Evolutionary conservation across 2,329 filamentous ascomycete genomes (phyloP).

Genomic region (Alternaria ethzedia): DNA sequence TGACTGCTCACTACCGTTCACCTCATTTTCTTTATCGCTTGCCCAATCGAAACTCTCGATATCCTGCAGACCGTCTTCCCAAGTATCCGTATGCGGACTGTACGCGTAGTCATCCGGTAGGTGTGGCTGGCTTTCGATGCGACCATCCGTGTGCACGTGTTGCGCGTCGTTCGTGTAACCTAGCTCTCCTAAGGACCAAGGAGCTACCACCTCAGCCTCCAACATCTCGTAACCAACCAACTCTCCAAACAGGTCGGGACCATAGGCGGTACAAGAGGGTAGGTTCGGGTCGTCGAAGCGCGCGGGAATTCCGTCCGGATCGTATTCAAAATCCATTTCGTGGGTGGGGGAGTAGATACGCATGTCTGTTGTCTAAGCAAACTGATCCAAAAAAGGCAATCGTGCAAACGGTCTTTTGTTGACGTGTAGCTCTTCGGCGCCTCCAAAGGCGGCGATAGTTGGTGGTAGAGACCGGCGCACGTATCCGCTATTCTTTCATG

Average conservation of each 20-base stretch:
- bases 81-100: constrained; percentile 5
- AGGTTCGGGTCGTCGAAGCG: not conserved
- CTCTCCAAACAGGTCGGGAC: not conserved
- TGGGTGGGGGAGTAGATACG: not conserved
- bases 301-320: not conserved
- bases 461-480: not conserved
- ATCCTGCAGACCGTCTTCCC: constrained; percentile 26
- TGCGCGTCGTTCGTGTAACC: constrained; percentile 2
- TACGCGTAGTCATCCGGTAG: constrained; percentile 17
- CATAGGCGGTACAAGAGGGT: not conserved
- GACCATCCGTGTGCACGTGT: constrained; percentile 3
- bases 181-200: constrained; percentile 6
- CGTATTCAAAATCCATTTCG: not conserved
- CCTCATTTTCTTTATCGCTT: not conserved
- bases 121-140: constrained; percentile 7
- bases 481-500: not conserved
- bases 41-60: constrained; percentile 38
- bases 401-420: constrained; percentile 15
- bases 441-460: not conserved
- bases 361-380: not conserved
- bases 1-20: not conserved
- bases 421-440: not conserved
- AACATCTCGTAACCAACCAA: not conserved
- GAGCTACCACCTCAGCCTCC: not conserved
- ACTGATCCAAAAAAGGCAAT: not conserved